Base-by-base conservation (phyloP, 2,329 filamentous ascomycete genomes). In the Allantophomopsis cytisporea region DNA sequence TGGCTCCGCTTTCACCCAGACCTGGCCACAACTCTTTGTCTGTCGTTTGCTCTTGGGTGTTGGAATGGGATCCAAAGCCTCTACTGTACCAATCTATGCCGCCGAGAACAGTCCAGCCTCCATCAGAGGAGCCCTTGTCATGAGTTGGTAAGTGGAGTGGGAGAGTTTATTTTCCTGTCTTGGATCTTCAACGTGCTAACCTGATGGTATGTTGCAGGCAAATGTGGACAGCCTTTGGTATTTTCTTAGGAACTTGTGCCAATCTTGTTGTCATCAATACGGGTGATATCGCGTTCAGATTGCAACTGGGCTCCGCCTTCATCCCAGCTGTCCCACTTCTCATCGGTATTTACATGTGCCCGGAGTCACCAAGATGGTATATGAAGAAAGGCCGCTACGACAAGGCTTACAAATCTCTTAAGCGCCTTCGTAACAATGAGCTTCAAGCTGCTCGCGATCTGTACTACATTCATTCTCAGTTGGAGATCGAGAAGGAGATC, bases 21-120 rank as follows among this genome's bases (percentile, higher is more conserved):
- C 66, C 2, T 77, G 73, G 80, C 78, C 70, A 66, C 73, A 80
- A 48, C 71, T 85, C 64, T 80, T 86, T 50, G 69, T 82, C 39
- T 76, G 79, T 5, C 71, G 82, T 11, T 82, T 86, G 51, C 60
- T 69, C 17, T 67, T 86, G 14, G 82, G 82, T 0, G 68, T 86
- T 17, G 80, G 77, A 2, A 80, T 84, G 39, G 80, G 80, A 0
- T 72, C 77, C 15, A 83, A 83, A 54, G 73, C 74, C 1, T 75
- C 78, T 0, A 84, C 80, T 0, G 77, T 80, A 32, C 75, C 80
- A 0, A 73, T 84, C 30, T 83, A 81, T 45, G 75, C 77, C 1
- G 80, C 80, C 2, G 80, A 84, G 54, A 78, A 69, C 31, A 70
- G 74, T 0, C 79, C 79, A 0, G 71, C 77, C 0, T 59, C 57